Percentiles rank a stretch among this genome's conserved stretches.
These are phyloP conservation scores for Dendrocalamus latiflorus DNA, from an alignment of 202 grass and related monocot genomes.

Conservation along the genomic window DNA sequence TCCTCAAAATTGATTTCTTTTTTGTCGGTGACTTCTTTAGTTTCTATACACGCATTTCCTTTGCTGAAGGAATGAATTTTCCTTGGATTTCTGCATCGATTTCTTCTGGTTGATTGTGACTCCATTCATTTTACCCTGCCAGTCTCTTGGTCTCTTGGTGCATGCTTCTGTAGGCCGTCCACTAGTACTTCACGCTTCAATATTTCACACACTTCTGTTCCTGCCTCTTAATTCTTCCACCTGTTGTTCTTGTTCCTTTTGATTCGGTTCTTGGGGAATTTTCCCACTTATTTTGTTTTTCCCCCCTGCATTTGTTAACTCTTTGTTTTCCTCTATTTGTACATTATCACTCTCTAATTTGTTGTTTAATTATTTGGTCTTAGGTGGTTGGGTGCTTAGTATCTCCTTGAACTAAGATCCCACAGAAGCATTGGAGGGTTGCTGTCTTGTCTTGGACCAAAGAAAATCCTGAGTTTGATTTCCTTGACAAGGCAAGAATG, in stretches of 20 bases:
- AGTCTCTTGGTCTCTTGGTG: background rate
- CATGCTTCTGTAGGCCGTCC: background rate
- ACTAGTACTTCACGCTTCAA: background rate
- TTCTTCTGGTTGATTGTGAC: background rate
- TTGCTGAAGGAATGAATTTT: background rate
- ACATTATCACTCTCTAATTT: slow-evolving; percentile 2
- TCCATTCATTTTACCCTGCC: background rate
- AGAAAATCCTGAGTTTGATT: background rate
- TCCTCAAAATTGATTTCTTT: too few relatives aligned
- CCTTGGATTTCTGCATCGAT: background rate
- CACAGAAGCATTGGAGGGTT: background rate
- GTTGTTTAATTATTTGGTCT: slow-evolving; percentile 7
- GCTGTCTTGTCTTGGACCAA: background rate
- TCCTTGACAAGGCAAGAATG: slow-evolving; percentile 14
- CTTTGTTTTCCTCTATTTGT: background rate
- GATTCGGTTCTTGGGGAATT: slow-evolving; percentile 15
- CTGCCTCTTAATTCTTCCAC: background rate
- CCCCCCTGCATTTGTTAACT: background rate
- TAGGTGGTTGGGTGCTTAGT: slow-evolving; percentile 21
- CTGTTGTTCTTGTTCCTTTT: background rate
- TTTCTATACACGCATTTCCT: background rate
- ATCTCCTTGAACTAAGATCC: slow-evolving; percentile 27
- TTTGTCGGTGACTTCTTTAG: background rate
- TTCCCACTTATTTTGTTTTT: background rate
- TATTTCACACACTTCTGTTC: background rate